Evolutionary conservation across 192 early-diverging fungal genomes (phyloP).

Genomic region (Geosiphon pyriformis): DNA sequence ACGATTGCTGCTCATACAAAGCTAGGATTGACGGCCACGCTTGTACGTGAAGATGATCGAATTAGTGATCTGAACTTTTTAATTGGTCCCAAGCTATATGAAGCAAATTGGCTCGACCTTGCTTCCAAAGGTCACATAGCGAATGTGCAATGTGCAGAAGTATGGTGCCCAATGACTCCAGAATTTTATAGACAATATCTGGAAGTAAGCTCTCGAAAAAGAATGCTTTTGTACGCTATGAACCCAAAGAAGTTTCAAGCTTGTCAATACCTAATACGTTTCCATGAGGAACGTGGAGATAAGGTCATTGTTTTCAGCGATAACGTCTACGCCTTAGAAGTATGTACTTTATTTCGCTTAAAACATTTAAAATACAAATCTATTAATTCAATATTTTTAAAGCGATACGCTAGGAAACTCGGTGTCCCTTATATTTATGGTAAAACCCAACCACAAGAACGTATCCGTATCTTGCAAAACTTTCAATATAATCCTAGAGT

Average conservation of each 20-base stretch:
- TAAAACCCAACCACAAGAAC: constrained; percentile 81
- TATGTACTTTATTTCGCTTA: constrained; percentile 19
- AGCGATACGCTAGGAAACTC: constrained; percentile 74
- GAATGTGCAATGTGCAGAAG: constrained; percentile 96
- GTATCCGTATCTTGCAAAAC: constrained; percentile 86
- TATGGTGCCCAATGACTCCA: constrained; percentile 97
- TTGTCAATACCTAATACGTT: constrained; percentile 93
- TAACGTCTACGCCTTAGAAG: constrained; percentile 91
- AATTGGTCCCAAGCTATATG: constrained; percentile 98
- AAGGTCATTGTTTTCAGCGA: constrained; percentile 99
- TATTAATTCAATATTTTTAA: background rate
- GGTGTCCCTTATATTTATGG: constrained; percentile 88
- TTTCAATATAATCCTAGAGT: constrained; percentile 89
- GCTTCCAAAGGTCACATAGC: constrained; percentile 97
- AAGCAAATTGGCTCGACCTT: constrained; percentile 99
- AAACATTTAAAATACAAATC: background rate
- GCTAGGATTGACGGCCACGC: constrained; percentile 95
- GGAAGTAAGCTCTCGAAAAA: constrained; percentile 70
- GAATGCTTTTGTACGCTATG: constrained; percentile 86
- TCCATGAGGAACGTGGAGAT: constrained; percentile 89
- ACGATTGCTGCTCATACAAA: constrained; percentile 91
- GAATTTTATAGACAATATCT: constrained; percentile 96
- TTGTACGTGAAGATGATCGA: constrained; percentile 98
- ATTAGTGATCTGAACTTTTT: constrained; percentile 96
- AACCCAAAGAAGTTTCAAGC: constrained; percentile 98